These are phyloP conservation scores for Gremmenia infestans DNA, from an alignment of 2,329 filamentous ascomycete species.

Conservation along the genomic window DNA sequence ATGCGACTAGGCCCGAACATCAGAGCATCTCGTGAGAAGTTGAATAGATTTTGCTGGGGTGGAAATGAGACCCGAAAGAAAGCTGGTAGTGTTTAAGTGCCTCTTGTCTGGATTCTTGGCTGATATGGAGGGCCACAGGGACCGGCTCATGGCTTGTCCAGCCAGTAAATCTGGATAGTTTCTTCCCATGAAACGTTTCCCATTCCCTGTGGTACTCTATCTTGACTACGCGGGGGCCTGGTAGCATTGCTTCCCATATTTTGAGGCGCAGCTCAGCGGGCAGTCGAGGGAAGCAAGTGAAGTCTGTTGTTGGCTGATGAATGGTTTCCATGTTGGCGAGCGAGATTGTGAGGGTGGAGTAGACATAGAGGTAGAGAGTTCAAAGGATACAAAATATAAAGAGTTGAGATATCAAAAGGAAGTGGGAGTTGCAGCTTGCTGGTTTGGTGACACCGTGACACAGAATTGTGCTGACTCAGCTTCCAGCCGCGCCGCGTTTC, in stretches of 20 bases:
- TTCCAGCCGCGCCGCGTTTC: too few relatives aligned
- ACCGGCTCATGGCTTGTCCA: slow-evolving; percentile 10
- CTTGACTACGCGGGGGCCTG: slow-evolving; percentile 11
- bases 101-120: slow-evolving; percentile 18
- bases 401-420: too few relatives aligned
- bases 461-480: too few relatives aligned
- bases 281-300: slow-evolving; percentile 18
- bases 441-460: too few relatives aligned
- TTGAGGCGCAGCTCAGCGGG: slow-evolving; percentile 25
- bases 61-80: slow-evolving; percentile 10
- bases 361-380: too few relatives aligned
- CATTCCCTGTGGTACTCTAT: slow-evolving; percentile 2
- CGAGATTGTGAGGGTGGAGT: not conserved
- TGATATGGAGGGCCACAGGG: slow-evolving; percentile 17
- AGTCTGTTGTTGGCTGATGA: slow-evolving; percentile 3
- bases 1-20: slow-evolving; percentile 9
- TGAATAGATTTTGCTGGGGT: slow-evolving; percentile 17
- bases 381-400: too few relatives aligned
- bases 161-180: not conserved
- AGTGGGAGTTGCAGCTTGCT: too few relatives aligned
- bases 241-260: slow-evolving; percentile 16
- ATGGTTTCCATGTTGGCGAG: not conserved
- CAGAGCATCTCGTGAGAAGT: slow-evolving; percentile 17
- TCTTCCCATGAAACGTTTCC: not conserved
- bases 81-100: slow-evolving; percentile 14